These are phyloP conservation scores for Nannochloris sp. DNA, from an alignment of 139 green algal genomes.

Conservation along the genomic window DNA sequence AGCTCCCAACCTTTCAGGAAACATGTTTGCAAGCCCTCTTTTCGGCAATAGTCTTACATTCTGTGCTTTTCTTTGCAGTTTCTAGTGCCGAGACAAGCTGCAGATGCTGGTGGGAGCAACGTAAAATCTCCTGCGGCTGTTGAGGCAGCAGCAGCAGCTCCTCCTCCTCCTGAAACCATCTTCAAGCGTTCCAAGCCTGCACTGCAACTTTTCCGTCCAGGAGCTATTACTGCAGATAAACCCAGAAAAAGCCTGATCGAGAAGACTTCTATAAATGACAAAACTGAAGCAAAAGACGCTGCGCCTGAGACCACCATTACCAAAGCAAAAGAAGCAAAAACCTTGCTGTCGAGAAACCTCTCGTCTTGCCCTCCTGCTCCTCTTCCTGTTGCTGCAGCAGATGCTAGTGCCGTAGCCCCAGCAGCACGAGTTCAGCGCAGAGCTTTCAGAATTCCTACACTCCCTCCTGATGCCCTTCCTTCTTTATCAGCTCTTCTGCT, in stretches of 20 bases:
- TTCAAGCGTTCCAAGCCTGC: not conserved
- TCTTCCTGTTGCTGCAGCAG: conserved; percentile 1
- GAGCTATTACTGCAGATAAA: no score
- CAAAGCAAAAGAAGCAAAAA: not conserved
- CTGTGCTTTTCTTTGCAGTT: conserved; percentile 4
- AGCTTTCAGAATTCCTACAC: no score
- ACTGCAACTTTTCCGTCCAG: no score
- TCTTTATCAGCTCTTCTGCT: no score
- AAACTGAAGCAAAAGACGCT: not conserved
- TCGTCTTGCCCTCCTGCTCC: not conserved
- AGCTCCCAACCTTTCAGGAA: no score
- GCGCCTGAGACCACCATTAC: not conserved
- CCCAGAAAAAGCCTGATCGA: no score
- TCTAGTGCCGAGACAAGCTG: no score
- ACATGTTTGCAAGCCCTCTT: no score
- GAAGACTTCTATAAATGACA: no score
- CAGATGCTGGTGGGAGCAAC: not conserved
- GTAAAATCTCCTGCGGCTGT: not conserved
- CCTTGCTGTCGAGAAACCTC: not conserved
- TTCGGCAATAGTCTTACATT: no score
- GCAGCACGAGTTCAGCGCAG: no score
- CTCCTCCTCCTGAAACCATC: not conserved
- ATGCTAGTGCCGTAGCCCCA: not conserved
- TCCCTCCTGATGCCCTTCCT: no score
- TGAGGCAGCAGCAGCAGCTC: not conserved